Percentiles rank a stretch among this genome's conserved stretches.
These are phyloP conservation scores for Metschnikowia rubicola DNA, from an alignment of 805 yeast genomes.

Conservation along the genomic window DNA sequence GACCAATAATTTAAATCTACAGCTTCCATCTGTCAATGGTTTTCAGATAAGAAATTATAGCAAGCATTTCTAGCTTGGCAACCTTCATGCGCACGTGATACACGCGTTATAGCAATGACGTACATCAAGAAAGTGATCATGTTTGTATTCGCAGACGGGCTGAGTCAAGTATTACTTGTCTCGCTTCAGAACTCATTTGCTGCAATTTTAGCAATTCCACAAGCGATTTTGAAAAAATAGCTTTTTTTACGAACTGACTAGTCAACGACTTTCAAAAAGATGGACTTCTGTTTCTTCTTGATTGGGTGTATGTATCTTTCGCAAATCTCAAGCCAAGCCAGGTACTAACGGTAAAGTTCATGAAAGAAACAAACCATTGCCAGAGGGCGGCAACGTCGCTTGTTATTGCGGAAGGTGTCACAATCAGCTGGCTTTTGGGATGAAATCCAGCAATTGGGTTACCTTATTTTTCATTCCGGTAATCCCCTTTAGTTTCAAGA, in stretches of 20 bases:
- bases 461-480: constrained; percentile 19
- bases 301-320: constrained; percentile 17
- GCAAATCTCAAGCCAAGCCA: not conserved
- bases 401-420: constrained; percentile 57
- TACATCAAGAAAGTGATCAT: not conserved
- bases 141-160: not conserved
- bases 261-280: not conserved
- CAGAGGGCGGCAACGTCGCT: constrained; percentile 14
- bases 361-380: constrained; percentile 15
- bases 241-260: no score
- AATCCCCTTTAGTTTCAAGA: constrained; percentile 15
- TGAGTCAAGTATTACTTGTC: not conserved
- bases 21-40: no score
- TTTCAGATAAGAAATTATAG: no score
- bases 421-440: constrained; percentile 50
- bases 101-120: not conserved
- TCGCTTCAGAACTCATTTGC: no score
- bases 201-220: no score
- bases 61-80: no score
- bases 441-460: constrained; percentile 51
- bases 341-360: constrained; percentile 14
- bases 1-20: no score
- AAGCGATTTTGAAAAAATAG: no score
- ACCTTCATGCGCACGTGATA: no score
- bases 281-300: constrained; percentile 19